Evolutionary conservation across 371 early-diverging fungal genomes (phyloP), one percentile per base, ranked within the genome.

Genomic region (Fennellomyces sp.): DNA sequence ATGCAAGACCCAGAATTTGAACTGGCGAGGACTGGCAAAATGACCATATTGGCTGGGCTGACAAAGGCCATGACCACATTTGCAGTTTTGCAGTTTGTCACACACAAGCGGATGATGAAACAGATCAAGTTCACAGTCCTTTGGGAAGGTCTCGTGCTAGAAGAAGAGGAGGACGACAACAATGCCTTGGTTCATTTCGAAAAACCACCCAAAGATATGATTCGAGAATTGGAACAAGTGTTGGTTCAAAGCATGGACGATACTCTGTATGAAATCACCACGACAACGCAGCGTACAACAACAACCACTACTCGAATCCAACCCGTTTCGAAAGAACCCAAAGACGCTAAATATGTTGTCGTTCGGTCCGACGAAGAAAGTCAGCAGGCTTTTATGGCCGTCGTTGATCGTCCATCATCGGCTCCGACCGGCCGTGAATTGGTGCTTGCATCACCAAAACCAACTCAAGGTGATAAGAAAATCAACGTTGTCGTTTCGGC

Each of bases 61-160:
- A 84, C 92, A 17, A 94, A 93, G 61, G 91, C 92, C 15, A 58
- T 95, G 47, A 88, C 89, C 2, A 93, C 94, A 6, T 95, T 90
- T 78, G 90, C 90, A 5, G 89, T 92, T 38, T 76, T 95, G 4
- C 96, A 95, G 66, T 86, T 85, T 33, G 87, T 92, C n/a, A 94
- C 91, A 6, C 84, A 85, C 49, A 73, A 84, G 10, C 81, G 86
- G 27, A 82, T 76, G 17, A 65, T 81, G 66, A 69, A 78, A 19
- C 64, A 79, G 30, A 64, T 82, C 51, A 64, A 75, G 25, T 63
- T 73, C 13, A 77, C 72, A 21, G 65, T 80, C 0, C 21, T 86
- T 3, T 86, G 84, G 78, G 74, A 86, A 47, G 86, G 86, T 2
- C 60, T 82, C 7, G 84, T 83, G 2, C 60, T 77, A 8, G 78